Evolutionary conservation across 2,329 filamentous ascomycete species (phyloP).

Genomic region (Hyphodiscus sp.): DNA sequence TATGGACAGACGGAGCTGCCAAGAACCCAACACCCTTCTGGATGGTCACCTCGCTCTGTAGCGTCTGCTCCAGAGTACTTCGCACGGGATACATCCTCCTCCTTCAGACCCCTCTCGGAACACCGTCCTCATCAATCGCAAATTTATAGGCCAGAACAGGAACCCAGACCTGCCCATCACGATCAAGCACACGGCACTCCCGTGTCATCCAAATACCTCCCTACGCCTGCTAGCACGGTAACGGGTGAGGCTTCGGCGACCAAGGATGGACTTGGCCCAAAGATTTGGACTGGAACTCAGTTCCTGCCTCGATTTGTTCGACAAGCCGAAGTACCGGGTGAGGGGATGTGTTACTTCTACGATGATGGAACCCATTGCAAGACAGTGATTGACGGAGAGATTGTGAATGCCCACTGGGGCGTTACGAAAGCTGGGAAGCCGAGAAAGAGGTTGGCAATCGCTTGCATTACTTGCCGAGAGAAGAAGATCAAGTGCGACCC

Average conservation of each 20-base stretch:
- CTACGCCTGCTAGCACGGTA: conserved; percentile 20
- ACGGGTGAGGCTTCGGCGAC: conserved; percentile 27
- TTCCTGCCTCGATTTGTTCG: conserved; percentile 61
- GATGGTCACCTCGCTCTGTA: conserved; percentile 27
- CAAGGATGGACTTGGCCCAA: conserved; percentile 58
- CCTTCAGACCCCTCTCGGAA: conserved; percentile 22
- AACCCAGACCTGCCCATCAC: conserved; percentile 19
- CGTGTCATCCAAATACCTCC: conserved; percentile 19
- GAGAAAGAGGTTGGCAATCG: conserved; percentile 81
- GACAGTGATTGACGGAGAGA: conserved; percentile 76
- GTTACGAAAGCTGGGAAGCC: conserved; percentile 92
- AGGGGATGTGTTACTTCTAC: conserved; percentile 79
- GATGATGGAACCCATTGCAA: conserved; percentile 80
- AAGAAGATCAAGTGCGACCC: conserved; percentile 98
- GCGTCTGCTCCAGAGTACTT: conserved; percentile 20
- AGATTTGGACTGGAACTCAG: conserved; percentile 63
- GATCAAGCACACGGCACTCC: conserved; percentile 11
- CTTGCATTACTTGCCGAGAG: conserved; percentile 87
- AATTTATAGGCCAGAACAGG: conserved; percentile 18
- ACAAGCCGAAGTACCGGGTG: conserved; percentile 63
- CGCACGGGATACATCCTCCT: conserved; percentile 27
- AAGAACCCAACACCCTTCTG: conserved; percentile 13
- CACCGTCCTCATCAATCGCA: conserved; percentile 12
- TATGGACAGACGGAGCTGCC: conserved; percentile 13
- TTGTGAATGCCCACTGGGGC: conserved; percentile 87